Evolutionary conservation across 2,329 filamentous ascomycete species (phyloP).

Genomic region (Dactylellina drechsleri): DNA sequence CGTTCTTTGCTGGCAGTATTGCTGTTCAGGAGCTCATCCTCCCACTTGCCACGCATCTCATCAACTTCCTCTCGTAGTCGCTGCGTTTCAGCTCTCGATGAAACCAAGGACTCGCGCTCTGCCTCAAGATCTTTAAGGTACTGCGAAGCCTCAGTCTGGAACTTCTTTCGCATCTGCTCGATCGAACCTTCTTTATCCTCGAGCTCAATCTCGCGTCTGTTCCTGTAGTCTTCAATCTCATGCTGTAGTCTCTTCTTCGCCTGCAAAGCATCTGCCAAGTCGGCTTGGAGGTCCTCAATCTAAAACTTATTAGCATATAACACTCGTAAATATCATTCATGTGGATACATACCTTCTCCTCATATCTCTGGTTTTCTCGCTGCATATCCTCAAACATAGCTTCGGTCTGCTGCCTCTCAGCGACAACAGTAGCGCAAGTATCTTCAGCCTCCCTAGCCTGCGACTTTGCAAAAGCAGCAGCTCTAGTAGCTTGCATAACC

Average conservation of each 20-base stretch:
- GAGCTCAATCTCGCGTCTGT: constrained; percentile 91
- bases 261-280: constrained; percentile 84
- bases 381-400: constrained; percentile 87
- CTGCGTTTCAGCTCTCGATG: constrained; percentile 66
- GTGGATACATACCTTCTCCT: constrained; percentile 71
- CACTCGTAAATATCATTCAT: not conserved
- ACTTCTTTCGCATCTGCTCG: constrained; percentile 98
- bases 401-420: constrained; percentile 91
- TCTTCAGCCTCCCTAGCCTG: constrained; percentile 93
- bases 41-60: constrained; percentile 94
- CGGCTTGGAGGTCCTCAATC: constrained; percentile 88
- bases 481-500: constrained; percentile 88
- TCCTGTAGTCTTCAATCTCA: constrained; percentile 96
- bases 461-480: constrained; percentile 91
- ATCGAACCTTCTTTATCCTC: constrained; percentile 96
- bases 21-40: constrained; percentile 96
- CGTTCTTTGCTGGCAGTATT: constrained; percentile 99
- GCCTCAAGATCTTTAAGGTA: constrained; percentile 92
- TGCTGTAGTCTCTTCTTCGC: constrained; percentile 94
- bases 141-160: constrained; percentile 89
- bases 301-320: constrained; percentile 32
- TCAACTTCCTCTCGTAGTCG: constrained; percentile 95
- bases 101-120: constrained; percentile 87
- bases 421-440: constrained; percentile 86
- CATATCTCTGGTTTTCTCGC: constrained; percentile 85